Base-by-base conservation (phyloP, 2,329 filamentous ascomycete genomes). In the Davidsoniella neocaledoniae region DNA sequence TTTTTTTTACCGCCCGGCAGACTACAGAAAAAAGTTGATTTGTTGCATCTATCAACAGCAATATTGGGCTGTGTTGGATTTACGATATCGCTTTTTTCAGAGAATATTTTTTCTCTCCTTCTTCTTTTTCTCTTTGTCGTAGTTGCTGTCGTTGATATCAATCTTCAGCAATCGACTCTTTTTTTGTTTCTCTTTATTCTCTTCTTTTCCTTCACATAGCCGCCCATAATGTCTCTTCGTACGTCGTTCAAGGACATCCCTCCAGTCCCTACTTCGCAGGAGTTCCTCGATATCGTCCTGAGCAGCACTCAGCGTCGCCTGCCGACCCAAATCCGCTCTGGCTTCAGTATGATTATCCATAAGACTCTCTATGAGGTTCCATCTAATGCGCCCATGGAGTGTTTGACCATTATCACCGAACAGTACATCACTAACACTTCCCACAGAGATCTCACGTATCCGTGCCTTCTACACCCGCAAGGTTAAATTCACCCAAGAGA, bases 401-500 rank as follows among this genome's bases (percentile, higher is more conserved):
- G 7, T 4, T 33, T 6, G 26, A 3, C 8, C 2, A 33, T 5
- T 14, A 33, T 33, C 26, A 33, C 10, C 14, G 26, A 33, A 33
- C 26, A 33, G 10, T 9, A 33, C 10, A 33, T 33, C 5, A 44
- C 40, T 52, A 48, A 43, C 39, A n/a, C 17, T 10, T 26, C 26
- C 33, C 23, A 29, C 42, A 53, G 52, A 51, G 38, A 53, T 53
- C 41, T 53, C 52, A 19, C 52, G 52, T 53, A 53, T 53, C 48
- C 48, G 52, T 39, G 83, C 78, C 46, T 96, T 96, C 70, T 96
- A 96, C 67, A 95, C 90, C 43, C 75, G 91, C 64, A 96, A 96
- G 69, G 88, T 95, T 74, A 96, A 96, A 68, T 98, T 87, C 68
- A 95, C 91, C 5, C 82, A 90, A 62, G 91, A 98, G 69, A 96